Evolutionary conservation across 2,329 filamentous ascomycete species (phyloP), one percentile per base, ranked within the genome.

Genomic region (Thelonectria olida): DNA sequence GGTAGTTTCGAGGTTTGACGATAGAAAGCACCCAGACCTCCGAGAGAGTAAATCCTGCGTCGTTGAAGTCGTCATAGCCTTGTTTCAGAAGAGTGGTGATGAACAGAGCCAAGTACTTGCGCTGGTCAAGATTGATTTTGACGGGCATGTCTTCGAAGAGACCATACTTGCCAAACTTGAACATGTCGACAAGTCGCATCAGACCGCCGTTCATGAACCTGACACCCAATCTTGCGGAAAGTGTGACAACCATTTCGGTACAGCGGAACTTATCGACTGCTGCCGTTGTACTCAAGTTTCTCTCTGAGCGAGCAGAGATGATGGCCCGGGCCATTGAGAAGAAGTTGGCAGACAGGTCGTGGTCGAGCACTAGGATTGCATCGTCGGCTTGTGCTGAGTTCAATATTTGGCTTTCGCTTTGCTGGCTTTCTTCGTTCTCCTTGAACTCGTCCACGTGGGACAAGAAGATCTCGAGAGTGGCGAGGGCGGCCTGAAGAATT

Each of bases 21-120:
- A 88, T 75, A 7, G 81, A 79, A 19, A 82, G 68, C 41, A 85
- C 66, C 82, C 87, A 88, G n/a, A 87, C 72, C 39, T 84, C 81
- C 5, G 82, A 73, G 9, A 84, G 69, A 8, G 78, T 80, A n/a
- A 79, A 75, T 2, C 76, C 79, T 3, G 82, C 68, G 38, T 83
- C 76, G 61, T 76, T 76, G 61, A 85, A 82, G 52, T 84, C 80
- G 34, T 81, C 76, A 19, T 84, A 70, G 7, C 77, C 76, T 48
- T 80, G 74, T 55, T 81, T 80, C 19, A 87, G 72, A 8, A 89
- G 73, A 1, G 77, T 79, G 2, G 80, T 75, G 22, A 88, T 70
- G 66, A 88, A 88, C 7, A 88, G 76, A 1, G 81, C 75, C 15
- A 85, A 65, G 54, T 81, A 82, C 57, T 69, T 78, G n/a, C 84